These are phyloP conservation scores for Endogone sp. DNA, from an alignment of 192 early-diverging fungal species.

Conservation along the genomic window DNA sequence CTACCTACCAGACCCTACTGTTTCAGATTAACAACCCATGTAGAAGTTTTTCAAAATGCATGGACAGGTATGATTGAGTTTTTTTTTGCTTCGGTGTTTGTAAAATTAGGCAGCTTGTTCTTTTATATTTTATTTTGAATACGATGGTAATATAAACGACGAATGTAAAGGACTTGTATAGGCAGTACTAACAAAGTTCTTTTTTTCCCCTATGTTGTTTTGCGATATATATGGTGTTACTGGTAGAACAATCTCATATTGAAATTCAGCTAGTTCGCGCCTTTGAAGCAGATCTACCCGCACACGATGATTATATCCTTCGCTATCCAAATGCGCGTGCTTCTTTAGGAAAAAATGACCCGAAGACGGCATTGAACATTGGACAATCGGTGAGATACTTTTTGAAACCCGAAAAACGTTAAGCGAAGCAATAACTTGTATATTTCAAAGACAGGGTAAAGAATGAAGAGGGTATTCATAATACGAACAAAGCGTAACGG, in stretches of 20 bases:
- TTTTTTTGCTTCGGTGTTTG: too few relatives aligned
- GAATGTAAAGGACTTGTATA: too few relatives aligned
- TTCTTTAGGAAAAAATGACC: not conserved
- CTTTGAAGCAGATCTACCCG: conserved; percentile 26
- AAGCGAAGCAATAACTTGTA: not conserved
- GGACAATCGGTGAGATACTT: not conserved
- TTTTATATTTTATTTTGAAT: too few relatives aligned
- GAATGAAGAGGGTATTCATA: too few relatives aligned
- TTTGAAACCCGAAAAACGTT: not conserved
- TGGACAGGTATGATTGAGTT: conserved; percentile 20
- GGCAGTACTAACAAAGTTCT: too few relatives aligned
- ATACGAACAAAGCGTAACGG: too few relatives aligned
- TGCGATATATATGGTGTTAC: not conserved
- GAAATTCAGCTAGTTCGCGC: conserved; percentile 17
- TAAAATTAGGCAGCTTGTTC: too few relatives aligned
- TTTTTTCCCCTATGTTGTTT: not conserved
- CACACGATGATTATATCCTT: conserved; percentile 23
- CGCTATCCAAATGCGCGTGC: conserved; percentile 14
- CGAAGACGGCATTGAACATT: not conserved
- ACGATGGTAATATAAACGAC: too few relatives aligned
- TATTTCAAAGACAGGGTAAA: too few relatives aligned
- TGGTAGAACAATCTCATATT: not conserved
- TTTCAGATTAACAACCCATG: conserved; percentile 11
- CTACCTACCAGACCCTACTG: conserved; percentile 24
- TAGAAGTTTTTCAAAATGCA: conserved; percentile 10